Evolutionary conservation across 805 yeast genomes (phyloP).

Genomic region (Diddensiella transvaalensis): DNA sequence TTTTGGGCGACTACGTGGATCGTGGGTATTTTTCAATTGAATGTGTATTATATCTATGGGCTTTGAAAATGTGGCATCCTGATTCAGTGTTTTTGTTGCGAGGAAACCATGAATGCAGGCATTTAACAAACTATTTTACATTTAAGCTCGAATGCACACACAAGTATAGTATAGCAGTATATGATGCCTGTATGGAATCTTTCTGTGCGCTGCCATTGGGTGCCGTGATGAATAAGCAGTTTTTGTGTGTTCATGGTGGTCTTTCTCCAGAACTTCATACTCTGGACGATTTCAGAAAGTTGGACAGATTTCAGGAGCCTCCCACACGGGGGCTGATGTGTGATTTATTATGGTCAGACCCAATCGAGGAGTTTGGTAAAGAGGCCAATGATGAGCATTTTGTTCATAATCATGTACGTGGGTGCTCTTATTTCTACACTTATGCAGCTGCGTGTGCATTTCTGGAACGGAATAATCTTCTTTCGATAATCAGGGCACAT

Average conservation of each 20-base stretch:
- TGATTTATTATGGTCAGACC: slow-evolving; percentile 95
- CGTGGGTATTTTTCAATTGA: slow-evolving; percentile 90
- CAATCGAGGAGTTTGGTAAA: slow-evolving; percentile 81
- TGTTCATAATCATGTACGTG: slow-evolving; percentile 71
- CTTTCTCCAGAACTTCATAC: slow-evolving; percentile 77
- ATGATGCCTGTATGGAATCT: slow-evolving; percentile 69
- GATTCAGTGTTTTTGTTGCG: slow-evolving; percentile 73
- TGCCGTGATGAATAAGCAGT: slow-evolving; percentile 89
- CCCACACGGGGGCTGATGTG: slow-evolving; percentile 94
- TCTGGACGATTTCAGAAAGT: slow-evolving; percentile 60
- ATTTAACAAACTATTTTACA: slow-evolving; percentile 90
- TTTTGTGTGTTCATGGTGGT: slow-evolving; percentile 96
- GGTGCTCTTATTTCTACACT: slow-evolving; percentile 88
- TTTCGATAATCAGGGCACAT: slow-evolving; percentile 90
- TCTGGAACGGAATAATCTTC: slow-evolving; percentile 67
- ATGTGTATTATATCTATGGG: slow-evolving; percentile 59
- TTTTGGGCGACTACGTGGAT: slow-evolving; percentile 93
- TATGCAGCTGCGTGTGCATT: slow-evolving; percentile 79
- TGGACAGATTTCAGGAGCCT: slow-evolving; percentile 85
- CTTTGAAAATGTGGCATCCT: slow-evolving; percentile 75
- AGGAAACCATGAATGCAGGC: slow-evolving; percentile 94
- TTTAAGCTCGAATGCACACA: slow-evolving; percentile 86
- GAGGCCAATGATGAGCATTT: slow-evolving; percentile 43
- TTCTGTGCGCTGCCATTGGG: slow-evolving; percentile 88
- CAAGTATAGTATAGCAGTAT: slow-evolving; percentile 64